Evolutionary conservation across 805 yeast genomes (phyloP).

Genomic region (Pichia sporocuriosa): DNA sequence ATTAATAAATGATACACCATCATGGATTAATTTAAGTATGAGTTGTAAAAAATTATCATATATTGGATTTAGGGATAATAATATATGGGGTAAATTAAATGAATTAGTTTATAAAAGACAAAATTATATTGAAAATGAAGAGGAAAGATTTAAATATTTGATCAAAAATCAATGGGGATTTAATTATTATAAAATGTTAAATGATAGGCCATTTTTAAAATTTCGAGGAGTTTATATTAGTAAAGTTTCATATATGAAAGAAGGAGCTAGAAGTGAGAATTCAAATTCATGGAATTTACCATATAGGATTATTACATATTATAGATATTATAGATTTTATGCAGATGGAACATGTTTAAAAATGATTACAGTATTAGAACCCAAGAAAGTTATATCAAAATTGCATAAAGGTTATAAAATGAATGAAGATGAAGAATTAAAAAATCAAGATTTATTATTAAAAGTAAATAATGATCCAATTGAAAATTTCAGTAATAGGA

Average conservation of each 20-base stretch:
- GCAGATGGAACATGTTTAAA: constrained; percentile 71
- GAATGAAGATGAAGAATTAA: constrained; percentile 11
- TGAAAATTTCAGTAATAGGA: constrained; percentile 7
- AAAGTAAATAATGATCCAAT: constrained; percentile 6
- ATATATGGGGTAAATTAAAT: constrained; percentile 46
- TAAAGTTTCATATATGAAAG: constrained; percentile 74
- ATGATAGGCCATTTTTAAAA: constrained; percentile 68
- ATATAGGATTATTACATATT: constrained; percentile 77
- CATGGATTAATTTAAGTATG: constrained; percentile 58
- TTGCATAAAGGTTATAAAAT: constrained; percentile 29
- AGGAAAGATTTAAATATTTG: constrained; percentile 30
- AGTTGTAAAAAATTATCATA: constrained; percentile 52
- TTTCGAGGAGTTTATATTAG: constrained; percentile 82
- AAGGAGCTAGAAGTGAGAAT: constrained; percentile 68
- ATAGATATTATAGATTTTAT: constrained; percentile 75
- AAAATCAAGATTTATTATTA: constrained; percentile 18
- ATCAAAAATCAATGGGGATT: constrained; percentile 34
- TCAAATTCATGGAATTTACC: constrained; percentile 68
- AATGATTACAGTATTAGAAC: constrained; percentile 67
- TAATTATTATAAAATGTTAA: constrained; percentile 46
- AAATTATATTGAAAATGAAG: constrained; percentile 39
- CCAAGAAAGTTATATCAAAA: constrained; percentile 55
- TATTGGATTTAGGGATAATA: constrained; percentile 47
- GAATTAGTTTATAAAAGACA: constrained; percentile 48
- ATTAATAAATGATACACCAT: constrained; percentile 43